These are phyloP conservation scores for Tylopilus sp. DNA, from an alignment of 768 basidiomycete species.

Conservation along the genomic window DNA sequence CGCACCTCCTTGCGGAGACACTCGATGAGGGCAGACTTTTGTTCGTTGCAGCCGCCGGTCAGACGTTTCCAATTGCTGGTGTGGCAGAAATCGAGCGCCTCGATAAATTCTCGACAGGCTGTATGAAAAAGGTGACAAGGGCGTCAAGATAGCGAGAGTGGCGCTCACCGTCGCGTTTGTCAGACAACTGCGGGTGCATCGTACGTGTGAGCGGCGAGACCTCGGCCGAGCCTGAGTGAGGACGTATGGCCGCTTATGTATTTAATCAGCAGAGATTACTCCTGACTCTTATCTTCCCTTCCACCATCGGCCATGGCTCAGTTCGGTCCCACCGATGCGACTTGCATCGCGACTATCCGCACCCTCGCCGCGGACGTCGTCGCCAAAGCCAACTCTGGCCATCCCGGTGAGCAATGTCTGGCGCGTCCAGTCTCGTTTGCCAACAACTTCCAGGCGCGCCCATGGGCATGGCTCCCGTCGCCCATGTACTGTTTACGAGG, in stretches of 20 bases:
- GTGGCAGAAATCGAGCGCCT: slow-evolving; percentile 74
- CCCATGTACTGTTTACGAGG: slow-evolving; percentile 80
- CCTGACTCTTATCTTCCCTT: slow-evolving; percentile 1
- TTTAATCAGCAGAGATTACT: slow-evolving; percentile 2
- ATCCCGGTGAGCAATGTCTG: slow-evolving; percentile 54
- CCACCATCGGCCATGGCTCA: slow-evolving; percentile 35
- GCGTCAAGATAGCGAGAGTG: neutral
- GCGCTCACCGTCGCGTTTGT: slow-evolving; percentile 53
- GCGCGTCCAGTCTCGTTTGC: neutral
- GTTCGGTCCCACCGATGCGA: slow-evolving; percentile 47
- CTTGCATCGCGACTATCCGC: slow-evolving; percentile 69
- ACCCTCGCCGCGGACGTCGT: slow-evolving; percentile 75
- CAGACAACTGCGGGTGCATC: slow-evolving; percentile 74
- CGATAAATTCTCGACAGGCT: slow-evolving; percentile 77
- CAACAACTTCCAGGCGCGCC: slow-evolving; percentile 63
- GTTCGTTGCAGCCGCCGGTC: slow-evolving; percentile 65
- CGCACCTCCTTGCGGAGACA: slow-evolving; percentile 72
- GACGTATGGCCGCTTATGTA: slow-evolving; percentile 2
- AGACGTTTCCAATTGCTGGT: slow-evolving; percentile 58
- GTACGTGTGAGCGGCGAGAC: neutral
- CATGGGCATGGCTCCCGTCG: slow-evolving; percentile 87
- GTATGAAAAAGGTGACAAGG: slow-evolving; percentile 9
- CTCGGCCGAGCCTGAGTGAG: neutral
- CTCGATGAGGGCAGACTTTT: slow-evolving; percentile 63
- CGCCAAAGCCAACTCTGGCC: slow-evolving; percentile 89